Evolutionary conservation across 2,329 filamentous ascomycete genomes (phyloP).

Genomic region (Fusarium sp.): DNA sequence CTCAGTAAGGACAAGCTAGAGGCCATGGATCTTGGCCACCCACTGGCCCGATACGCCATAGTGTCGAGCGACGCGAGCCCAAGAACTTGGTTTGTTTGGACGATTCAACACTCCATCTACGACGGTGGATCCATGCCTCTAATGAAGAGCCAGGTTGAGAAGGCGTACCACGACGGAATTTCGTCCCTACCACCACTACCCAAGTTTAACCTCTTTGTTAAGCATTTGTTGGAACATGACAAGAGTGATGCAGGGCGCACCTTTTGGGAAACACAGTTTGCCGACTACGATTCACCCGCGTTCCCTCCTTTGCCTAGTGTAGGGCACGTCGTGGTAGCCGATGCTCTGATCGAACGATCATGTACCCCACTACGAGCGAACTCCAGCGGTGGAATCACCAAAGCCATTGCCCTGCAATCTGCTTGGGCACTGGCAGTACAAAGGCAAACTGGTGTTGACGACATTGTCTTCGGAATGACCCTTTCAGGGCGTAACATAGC

Average conservation of each 20-base stretch:
- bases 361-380: background rate
- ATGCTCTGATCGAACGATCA: constrained; percentile 3
- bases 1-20: background rate
- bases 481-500: constrained; percentile 50
- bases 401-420: constrained; percentile 43
- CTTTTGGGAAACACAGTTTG: constrained; percentile 6
- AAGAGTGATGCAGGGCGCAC: background rate
- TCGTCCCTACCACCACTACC: background rate
- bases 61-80: background rate
- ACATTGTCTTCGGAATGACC: constrained; percentile 49
- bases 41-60: constrained; percentile 7
- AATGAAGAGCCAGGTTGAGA: constrained; percentile 18
- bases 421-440: constrained; percentile 48
- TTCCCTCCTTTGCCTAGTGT: constrained; percentile 4
- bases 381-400: constrained; percentile 18
- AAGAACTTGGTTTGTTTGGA: constrained; percentile 31
- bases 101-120: constrained; percentile 61
- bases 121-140: constrained; percentile 66
- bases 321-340: background rate
- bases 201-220: constrained; percentile 19
- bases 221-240: background rate
- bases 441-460: constrained; percentile 34
- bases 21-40: constrained; percentile 10
- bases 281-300: constrained; percentile 2
- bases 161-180: background rate